Evolutionary conservation across 331 rosid genomes (phyloP).

Genomic region (Stylosanthes scabra): DNA sequence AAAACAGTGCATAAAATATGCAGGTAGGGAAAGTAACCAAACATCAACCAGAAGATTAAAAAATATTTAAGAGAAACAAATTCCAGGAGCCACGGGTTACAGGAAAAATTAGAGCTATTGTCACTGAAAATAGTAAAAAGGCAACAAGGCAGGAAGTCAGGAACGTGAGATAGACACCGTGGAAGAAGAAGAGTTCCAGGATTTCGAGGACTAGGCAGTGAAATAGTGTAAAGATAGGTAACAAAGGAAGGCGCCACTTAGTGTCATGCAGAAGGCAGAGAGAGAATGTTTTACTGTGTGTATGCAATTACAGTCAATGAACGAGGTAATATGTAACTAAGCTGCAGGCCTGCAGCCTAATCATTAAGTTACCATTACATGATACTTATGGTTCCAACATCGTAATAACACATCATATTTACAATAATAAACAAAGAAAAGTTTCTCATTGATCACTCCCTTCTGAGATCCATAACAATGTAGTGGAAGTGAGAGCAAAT

Average conservation of each 20-base stretch:
- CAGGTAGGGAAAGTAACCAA: too few relatives aligned
- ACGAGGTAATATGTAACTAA: constrained; percentile 14
- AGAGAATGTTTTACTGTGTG: constrained; percentile 1
- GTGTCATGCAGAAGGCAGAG: neutral
- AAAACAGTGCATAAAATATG: too few relatives aligned
- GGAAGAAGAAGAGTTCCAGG: constrained; percentile 13
- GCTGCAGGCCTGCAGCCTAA: constrained; percentile 2
- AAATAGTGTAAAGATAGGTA: constrained; percentile 5
- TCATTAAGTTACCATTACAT: neutral
- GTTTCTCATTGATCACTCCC: too few relatives aligned
- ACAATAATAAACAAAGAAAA: too few relatives aligned
- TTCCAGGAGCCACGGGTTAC: constrained; percentile 8
- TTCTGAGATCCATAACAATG: neutral
- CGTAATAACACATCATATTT: constrained; percentile 18
- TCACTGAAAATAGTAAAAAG: neutral
- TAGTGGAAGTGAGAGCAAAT: constrained; percentile 12
- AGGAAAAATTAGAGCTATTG: neutral
- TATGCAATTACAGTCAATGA: constrained; percentile 24
- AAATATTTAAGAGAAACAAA: too few relatives aligned
- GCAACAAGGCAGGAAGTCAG: constrained; percentile 11
- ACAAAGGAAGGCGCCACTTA: neutral
- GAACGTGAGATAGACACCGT: neutral
- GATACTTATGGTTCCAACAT: neutral
- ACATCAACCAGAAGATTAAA: too few relatives aligned
- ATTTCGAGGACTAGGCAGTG: neutral